Percentiles rank a stretch among this genome's conserved stretches.
Evolutionary conservation across 2,329 filamentous ascomycete genomes (phyloP).

Genomic region (Cladosporium sp.): DNA sequence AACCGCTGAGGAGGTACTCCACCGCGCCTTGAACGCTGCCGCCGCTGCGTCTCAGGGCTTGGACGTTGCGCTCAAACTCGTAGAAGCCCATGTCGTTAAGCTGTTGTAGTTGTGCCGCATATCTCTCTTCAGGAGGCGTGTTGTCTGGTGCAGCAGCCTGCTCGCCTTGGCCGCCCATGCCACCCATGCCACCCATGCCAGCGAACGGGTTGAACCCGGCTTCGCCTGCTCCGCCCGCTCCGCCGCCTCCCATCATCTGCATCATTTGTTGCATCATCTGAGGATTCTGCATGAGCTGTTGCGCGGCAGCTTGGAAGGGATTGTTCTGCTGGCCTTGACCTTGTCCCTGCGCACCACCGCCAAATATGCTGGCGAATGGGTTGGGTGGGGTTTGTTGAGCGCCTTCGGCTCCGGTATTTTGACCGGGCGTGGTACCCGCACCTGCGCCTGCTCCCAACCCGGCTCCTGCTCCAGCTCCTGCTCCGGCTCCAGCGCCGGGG

Average conservation of each 20-base stretch:
- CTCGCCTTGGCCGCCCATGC: conserved; percentile 25
- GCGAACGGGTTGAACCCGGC: conserved; percentile 41
- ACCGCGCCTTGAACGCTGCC: conserved; percentile 91
- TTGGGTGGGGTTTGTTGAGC: conserved; percentile 42
- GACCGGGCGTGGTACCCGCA: neutral
- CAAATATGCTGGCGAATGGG: conserved; percentile 63
- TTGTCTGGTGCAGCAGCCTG: conserved; percentile 62
- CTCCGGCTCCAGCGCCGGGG: conserved; percentile 26
- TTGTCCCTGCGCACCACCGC: conserved; percentile 20
- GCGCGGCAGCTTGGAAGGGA: conserved; percentile 43
- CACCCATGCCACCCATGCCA: conserved; percentile 33
- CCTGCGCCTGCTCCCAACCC: conserved; percentile 25
- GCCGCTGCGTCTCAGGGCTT: conserved; percentile 78
- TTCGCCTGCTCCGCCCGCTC: conserved; percentile 27
- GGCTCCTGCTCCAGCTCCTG: conserved; percentile 11
- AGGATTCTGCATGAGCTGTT: conserved; percentile 51
- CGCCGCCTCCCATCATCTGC: conserved; percentile 49
- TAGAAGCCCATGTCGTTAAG: conserved; percentile 99
- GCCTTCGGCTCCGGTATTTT: conserved; percentile 19
- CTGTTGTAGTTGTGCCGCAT: conserved; percentile 82
- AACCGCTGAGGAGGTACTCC: conserved; percentile 54
- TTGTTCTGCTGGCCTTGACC: conserved; percentile 34
- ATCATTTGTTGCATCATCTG: conserved; percentile 48
- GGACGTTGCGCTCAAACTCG: conserved; percentile 90
- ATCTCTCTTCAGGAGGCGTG: conserved; percentile 87